phyloP scores from a whole-genome alignment of 108 stramenopile species.

The Conticribra weissflogii region DNA sequence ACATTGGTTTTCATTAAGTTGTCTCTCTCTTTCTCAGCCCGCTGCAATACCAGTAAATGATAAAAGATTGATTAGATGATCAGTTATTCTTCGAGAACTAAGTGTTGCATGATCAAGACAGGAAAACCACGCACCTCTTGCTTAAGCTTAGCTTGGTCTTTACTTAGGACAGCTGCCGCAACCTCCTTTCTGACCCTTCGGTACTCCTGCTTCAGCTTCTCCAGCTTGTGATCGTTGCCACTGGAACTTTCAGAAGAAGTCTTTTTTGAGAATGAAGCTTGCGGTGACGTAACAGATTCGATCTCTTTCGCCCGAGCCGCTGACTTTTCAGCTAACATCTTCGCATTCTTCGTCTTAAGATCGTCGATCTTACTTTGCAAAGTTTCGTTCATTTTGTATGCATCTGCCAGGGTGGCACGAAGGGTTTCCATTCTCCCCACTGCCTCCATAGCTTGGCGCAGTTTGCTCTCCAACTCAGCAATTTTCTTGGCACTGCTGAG shows the following conservation, averaged over 20 bases:
- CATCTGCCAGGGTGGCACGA: constrained; percentile 66
- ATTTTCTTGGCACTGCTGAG: constrained; percentile 60
- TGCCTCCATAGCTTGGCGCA: constrained; percentile 83
- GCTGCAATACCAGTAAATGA: constrained; percentile 19
- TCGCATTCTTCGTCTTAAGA: constrained; percentile 70
- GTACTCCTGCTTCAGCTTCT: constrained; percentile 71
- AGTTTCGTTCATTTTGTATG: constrained; percentile 69
- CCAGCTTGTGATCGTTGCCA: constrained; percentile 41
- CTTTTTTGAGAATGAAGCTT: constrained; percentile 15
- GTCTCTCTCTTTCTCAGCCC: constrained; percentile 79
- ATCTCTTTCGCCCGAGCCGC: constrained; percentile 41
- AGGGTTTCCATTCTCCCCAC: constrained; percentile 75
- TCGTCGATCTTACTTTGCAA: constrained; percentile 75
- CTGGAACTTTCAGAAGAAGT: constrained; percentile 24
- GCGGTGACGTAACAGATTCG: constrained; percentile 34
- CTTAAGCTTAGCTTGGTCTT: constrained; percentile 78
- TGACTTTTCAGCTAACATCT: constrained; percentile 58
- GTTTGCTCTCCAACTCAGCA: constrained; percentile 77
- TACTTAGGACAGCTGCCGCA: constrained; percentile 65
- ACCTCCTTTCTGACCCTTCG: constrained; percentile 73
- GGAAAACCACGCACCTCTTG: constrained; percentile 52
- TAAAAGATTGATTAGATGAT: not conserved
- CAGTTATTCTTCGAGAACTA: not conserved
- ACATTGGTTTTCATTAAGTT: constrained; percentile 68
- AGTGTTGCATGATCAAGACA: not conserved